A percentile compares a stretch with the other conserved stretches of the same genome.
phyloP scores from a whole-genome alignment of 2,329 filamentous ascomycete species.

The Phialocephala sp. region DNA sequence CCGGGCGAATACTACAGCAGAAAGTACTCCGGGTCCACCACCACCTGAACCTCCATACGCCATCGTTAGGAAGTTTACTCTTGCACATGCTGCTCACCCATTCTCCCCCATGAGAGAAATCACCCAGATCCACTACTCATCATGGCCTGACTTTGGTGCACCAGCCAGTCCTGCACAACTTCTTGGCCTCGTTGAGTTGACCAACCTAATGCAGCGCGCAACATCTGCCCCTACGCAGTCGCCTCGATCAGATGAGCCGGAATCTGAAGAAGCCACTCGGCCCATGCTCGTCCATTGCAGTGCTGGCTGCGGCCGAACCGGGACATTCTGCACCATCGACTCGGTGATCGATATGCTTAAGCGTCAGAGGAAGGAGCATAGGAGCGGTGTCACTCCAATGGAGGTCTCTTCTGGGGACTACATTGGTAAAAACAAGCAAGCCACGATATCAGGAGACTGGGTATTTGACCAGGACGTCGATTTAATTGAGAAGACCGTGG shows the following conservation, averaged over 20 bases:
- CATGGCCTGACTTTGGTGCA: conserved; percentile 97
- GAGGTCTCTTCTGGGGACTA: conserved; percentile 45
- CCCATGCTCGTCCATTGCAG: conserved; percentile 95
- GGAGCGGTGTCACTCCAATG: conserved; percentile 48
- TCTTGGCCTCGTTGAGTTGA: conserved; percentile 86
- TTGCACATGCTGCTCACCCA: conserved; percentile 77
- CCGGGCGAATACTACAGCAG: conserved; percentile 60
- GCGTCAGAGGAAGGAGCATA: conserved; percentile 65
- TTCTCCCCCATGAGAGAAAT: conserved; percentile 90
- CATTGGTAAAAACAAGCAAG: conserved; percentile 25
- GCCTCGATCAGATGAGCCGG: conserved; percentile 63
- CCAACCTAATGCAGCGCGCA: conserved; percentile 73
- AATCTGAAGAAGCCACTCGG: conserved; percentile 56
- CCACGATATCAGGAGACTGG: conserved; percentile 61
- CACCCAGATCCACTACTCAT: conserved; percentile 90
- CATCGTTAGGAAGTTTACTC: conserved; percentile 83
- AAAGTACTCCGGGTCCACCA: conserved; percentile 45
- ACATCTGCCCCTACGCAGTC: conserved; percentile 36
- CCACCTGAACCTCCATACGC: conserved; percentile 72
- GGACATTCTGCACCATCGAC: conserved; percentile 95
- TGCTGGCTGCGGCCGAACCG: conserved; percentile 92
- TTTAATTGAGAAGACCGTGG: conserved; percentile 83
- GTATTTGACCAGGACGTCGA: conserved; percentile 74
- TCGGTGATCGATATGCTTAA: conserved; percentile 96
- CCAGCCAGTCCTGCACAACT: conserved; percentile 89